Base-by-base conservation (phyloP, 1,284 basidiomycete genomes). In the Leccinum subrobustum region DNA sequence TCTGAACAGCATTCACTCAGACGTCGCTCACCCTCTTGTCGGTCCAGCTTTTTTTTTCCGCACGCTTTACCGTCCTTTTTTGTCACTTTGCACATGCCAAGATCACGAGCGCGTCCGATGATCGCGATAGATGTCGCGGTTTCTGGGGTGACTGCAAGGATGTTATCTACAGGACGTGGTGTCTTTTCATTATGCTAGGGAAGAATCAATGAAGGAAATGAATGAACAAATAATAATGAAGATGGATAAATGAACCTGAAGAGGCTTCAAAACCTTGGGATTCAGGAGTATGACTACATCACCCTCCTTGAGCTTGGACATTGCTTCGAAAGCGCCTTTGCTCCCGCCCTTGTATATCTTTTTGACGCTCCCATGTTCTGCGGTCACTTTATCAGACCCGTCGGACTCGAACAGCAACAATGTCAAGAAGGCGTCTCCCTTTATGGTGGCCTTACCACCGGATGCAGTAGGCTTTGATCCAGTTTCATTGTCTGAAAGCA, bases 381-480 rank as follows among this genome's bases (percentile, higher is more conserved):
- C 73, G 2, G 76, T 78, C 18, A 89, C 65, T 8, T 81, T 67
- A 61, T 89, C 87, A 62, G 81, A 84, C 2, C 77, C 73, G 67
- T 98, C 93, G 16, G 95, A 82, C 73, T 98, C 94, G 69, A 98
- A 98, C 23, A 98, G 80, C 48, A 97, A 76, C 60, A 99, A 74
- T 20, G 88, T 89, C 35, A 98, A 75, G 55, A 88, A 82, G 1
- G 94, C 93, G 71, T 97, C 93, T 0, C 96, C 96, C 23, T 86
- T 77, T 51, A 86, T 81, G 33, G 81, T 76, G 3, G 81, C 77
- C 66, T 84, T 86, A 1, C 81, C 81, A 3, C 81, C 81, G 3
- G 81, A 81, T 0, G 83, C 77, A 47, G 83, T 60, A 16, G 64
- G 57, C 37, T 66, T 66, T 20, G 64, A 63, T 35, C 33, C 54